Percentiles rank a stretch among this genome's conserved stretches.
These are phyloP conservation scores for Leptographium procerum DNA, from an alignment of 2,329 filamentous ascomycete species.

Conservation along the genomic window DNA sequence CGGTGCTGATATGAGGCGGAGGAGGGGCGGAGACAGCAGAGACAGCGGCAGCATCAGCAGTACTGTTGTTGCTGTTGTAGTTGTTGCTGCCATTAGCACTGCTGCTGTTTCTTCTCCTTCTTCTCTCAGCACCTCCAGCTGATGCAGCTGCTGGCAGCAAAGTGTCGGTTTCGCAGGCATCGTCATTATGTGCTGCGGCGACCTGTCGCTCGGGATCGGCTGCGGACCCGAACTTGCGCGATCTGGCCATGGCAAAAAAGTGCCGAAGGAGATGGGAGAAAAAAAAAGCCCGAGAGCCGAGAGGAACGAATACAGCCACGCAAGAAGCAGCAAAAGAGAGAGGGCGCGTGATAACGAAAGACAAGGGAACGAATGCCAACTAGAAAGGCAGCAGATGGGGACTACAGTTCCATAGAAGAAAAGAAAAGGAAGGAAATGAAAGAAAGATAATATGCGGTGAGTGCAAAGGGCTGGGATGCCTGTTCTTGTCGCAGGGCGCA, in stretches of 20 bases:
- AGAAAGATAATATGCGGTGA: background rate
- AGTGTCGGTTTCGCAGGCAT: background rate
- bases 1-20: conserved; percentile 8
- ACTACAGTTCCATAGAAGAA: background rate
- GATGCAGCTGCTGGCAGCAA: background rate
- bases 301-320: background rate
- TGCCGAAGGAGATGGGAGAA: background rate
- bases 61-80: background rate
- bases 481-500: background rate
- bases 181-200: background rate
- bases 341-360: too few species aligned
- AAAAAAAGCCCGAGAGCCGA: background rate
- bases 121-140: too few species aligned
- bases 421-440: too few species aligned
- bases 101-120: background rate
- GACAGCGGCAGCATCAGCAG: background rate
- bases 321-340: background rate
- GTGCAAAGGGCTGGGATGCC: background rate
- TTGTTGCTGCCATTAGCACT: background rate
- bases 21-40: background rate
- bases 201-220: background rate
- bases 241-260: background rate
- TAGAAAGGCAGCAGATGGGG: background rate
- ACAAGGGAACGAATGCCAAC: too few species aligned
- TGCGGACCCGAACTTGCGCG: too few species aligned